Percentiles rank a stretch among this genome's conserved stretches.
Conservation (phyloP, 2,329 filamentous ascomycete species). For the Epichloe scottii region DNA sequence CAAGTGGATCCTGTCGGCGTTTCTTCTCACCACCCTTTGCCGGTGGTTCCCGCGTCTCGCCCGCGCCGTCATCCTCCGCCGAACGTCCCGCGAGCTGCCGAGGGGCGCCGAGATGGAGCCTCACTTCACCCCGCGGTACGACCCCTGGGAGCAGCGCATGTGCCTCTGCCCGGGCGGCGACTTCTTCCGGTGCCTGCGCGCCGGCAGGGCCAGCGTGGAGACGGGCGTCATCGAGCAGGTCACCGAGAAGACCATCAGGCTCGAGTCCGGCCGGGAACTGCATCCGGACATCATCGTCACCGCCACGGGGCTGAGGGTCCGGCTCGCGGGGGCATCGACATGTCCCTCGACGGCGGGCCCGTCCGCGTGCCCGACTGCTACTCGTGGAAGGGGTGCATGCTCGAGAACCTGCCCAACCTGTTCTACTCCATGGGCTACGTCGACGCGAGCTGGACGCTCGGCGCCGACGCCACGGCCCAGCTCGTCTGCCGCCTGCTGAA, state of each 20-base stretch:
- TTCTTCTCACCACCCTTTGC: conserved; percentile 27
- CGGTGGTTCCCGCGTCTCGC: conserved; percentile 34
- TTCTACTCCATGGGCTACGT: conserved; percentile 48
- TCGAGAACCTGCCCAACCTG: conserved; percentile 49
- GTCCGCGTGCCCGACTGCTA: conserved; percentile 35
- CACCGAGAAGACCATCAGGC: conserved; percentile 29
- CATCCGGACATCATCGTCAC: conserved; percentile 53
- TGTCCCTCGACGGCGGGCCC: conserved; percentile 37
- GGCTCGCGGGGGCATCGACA: conserved; percentile 37
- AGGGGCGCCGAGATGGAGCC: conserved; percentile 35
- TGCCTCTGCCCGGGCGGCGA: conserved; percentile 46
- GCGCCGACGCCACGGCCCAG: conserved; percentile 25
- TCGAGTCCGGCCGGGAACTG: conserved; percentile 32
- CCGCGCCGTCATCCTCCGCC: conserved; percentile 30
- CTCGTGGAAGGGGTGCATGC: conserved; percentile 48
- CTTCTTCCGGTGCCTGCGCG: conserved; percentile 33
- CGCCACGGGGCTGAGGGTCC: conserved; percentile 49
- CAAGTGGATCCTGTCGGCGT: conserved; percentile 31
- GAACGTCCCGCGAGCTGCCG: conserved; percentile 37
- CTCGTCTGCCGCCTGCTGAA: conserved; percentile 4
- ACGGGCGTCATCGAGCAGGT: conserved; percentile 37
- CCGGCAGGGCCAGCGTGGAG: conserved; percentile 27
- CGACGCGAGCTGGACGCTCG: conserved; percentile 52
- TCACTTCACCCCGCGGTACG: conserved; percentile 49
- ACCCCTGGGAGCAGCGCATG: conserved; percentile 61